Percentiles rank a stretch among this genome's conserved stretches.
phyloP scores from a whole-genome alignment of 495 filamentous ascomycete genomes.

The Aspergillus saccharolyticus region DNA sequence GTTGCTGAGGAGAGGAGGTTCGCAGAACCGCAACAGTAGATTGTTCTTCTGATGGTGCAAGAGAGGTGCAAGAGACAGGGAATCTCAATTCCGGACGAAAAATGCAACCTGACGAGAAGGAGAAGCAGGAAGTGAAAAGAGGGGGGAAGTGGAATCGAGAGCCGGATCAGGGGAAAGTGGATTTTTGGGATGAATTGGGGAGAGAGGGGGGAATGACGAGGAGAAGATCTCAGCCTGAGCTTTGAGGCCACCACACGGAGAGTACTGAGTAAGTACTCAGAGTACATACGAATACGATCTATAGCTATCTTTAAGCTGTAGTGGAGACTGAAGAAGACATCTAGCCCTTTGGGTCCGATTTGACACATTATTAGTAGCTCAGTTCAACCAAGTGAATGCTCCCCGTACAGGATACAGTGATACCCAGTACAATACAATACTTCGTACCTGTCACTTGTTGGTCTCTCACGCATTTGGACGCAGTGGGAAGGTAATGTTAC shows the following conservation, averaged over 20 bases:
- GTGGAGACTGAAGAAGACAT: too few species aligned
- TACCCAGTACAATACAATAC: too few species aligned
- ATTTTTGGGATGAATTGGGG: too few species aligned
- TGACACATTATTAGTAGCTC: background rate
- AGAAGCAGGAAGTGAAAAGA: background rate
- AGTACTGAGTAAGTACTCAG: background rate
- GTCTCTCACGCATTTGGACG: background rate
- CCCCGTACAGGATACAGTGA: background rate
- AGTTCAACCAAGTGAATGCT: too few species aligned
- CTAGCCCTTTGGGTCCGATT: too few species aligned
- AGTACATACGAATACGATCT: background rate
- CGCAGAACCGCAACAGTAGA: conserved; percentile 1
- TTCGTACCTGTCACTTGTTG: background rate
- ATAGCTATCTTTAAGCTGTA: background rate
- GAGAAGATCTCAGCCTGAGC: background rate
- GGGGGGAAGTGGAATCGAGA: background rate
- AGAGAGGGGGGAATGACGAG: background rate
- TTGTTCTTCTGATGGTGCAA: background rate
- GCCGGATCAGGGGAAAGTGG: background rate
- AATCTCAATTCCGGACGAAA: background rate
- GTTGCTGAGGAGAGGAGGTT: conserved; percentile 5
- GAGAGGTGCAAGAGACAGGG: background rate
- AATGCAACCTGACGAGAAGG: background rate
- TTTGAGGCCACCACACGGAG: background rate
- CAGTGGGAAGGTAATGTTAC: conserved; percentile 8